These are phyloP conservation scores for Crithidia thermophila DNA, from an alignment of 208 protist genomes.

Conservation along the genomic window DNA sequence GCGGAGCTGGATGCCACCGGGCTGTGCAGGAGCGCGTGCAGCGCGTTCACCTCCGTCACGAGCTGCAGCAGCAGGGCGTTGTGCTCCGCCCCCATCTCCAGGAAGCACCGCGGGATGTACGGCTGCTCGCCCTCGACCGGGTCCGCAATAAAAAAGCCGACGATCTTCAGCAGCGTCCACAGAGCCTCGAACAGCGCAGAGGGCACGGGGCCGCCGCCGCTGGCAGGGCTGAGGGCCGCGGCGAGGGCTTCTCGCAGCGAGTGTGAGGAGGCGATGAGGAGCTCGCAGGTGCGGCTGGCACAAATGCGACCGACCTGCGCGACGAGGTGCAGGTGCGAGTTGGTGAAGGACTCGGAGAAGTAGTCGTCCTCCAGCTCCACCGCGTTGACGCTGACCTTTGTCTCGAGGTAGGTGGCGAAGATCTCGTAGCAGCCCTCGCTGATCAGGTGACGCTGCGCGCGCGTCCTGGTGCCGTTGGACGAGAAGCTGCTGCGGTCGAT, in stretches of 20 bases:
- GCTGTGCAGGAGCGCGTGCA: slow-evolving; percentile 35
- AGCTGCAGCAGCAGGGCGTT: slow-evolving; percentile 33
- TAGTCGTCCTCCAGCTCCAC: slow-evolving; percentile 56
- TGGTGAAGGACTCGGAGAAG: slow-evolving; percentile 64
- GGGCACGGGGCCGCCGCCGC: neutral
- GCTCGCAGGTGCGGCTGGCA: slow-evolving; percentile 23
- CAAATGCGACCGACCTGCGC: slow-evolving; percentile 65
- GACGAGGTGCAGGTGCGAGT: slow-evolving; percentile 70
- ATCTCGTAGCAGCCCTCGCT: slow-evolving; percentile 32
- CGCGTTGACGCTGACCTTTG: slow-evolving; percentile 22
- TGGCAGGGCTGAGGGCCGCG: neutral
- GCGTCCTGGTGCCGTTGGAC: neutral
- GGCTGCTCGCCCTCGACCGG: slow-evolving; percentile 67
- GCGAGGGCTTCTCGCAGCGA: slow-evolving; percentile 4
- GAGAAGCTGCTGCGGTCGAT: slow-evolving; percentile 42
- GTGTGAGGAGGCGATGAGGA: slow-evolving; percentile 16
- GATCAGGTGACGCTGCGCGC: slow-evolving; percentile 15
- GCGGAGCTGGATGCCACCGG: slow-evolving; percentile 45
- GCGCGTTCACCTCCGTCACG: slow-evolving; percentile 19
- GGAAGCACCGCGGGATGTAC: slow-evolving; percentile 76
- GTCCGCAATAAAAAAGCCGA: slow-evolving; percentile 68
- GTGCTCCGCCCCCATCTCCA: slow-evolving; percentile 17
- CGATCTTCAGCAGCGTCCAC: slow-evolving; percentile 67
- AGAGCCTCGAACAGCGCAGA: slow-evolving; percentile 44
- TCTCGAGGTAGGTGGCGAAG: slow-evolving; percentile 36